Conservation (phyloP, 2,329 filamentous ascomycete genomes). For the Nannizziopsis arthrosporioides region DNA sequence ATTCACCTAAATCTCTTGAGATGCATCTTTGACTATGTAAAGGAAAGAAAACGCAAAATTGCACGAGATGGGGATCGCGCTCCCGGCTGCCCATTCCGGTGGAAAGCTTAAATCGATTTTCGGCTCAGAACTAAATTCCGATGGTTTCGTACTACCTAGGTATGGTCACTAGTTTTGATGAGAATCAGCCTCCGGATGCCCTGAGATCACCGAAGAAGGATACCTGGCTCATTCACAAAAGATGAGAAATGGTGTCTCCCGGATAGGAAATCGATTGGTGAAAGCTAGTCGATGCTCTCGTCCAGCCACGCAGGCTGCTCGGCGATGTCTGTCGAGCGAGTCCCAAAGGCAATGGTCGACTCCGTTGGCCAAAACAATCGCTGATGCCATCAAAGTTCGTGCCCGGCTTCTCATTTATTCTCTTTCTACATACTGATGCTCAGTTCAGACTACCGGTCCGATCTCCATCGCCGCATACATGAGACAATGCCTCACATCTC, state of each 20-base stretch:
- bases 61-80: too few species aligned
- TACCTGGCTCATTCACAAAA: conserved; percentile 11
- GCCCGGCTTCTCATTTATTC: neutral
- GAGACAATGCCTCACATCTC: conserved; percentile 93
- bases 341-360: conserved; percentile 67
- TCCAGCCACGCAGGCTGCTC: conserved; percentile 14
- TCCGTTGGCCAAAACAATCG: conserved; percentile 74
- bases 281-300: conserved; percentile 13
- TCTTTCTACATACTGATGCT: conserved; percentile 4
- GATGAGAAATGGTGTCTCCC: conserved; percentile 17
- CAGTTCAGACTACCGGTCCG: conserved; percentile 63
- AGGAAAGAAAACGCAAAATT: too few species aligned
- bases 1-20: too few species aligned
- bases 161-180: neutral
- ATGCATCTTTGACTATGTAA: too few species aligned
- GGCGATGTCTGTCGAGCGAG: conserved; percentile 25
- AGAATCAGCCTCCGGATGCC: neutral
- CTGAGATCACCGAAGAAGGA: conserved; percentile 3
- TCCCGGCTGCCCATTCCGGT: too few species aligned
- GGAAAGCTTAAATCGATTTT: too few species aligned
- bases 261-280: conserved; percentile 15
- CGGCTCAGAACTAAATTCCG: too few species aligned
- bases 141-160: too few species aligned
- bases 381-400: conserved; percentile 70
- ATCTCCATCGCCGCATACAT: conserved; percentile 89